phyloP scores from a whole-genome alignment of 345 rosid genomes.

The Clausena lansium region DNA sequence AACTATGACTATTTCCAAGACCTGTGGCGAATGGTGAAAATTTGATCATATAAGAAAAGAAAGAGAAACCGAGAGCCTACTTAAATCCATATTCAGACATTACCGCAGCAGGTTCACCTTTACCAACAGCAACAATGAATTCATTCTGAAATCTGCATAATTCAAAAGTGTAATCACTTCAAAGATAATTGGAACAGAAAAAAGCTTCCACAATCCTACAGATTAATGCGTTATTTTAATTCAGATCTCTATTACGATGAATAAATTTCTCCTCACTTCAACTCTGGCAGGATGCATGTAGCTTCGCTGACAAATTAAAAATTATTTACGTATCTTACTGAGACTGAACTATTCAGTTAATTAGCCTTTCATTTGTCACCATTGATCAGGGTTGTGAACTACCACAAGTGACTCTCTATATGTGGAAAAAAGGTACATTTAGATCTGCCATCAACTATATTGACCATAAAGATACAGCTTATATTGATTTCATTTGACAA shows the following conservation, averaged over 20 bases:
- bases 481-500: not conserved
- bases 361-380: not conserved
- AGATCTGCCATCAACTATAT: not conserved
- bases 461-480: not conserved
- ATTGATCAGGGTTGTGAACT: not conserved
- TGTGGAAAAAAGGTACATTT: not conserved
- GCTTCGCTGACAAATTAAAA: not conserved
- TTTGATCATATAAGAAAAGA: slow-evolving; percentile 9
- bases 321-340: not conserved
- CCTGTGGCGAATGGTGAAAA: slow-evolving; percentile 1
- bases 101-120: slow-evolving; percentile 87
- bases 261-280: not conserved
- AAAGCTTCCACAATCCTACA: not conserved
- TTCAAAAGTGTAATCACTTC: not conserved
- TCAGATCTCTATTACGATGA: not conserved
- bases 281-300: not conserved
- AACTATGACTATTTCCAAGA: not conserved
- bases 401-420: not conserved
- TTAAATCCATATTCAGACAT: slow-evolving; percentile 84
- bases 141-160: slow-evolving; percentile 61
- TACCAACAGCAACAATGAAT: slow-evolving; percentile 80
- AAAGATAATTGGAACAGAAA: not conserved
- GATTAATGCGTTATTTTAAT: not conserved
- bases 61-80: slow-evolving; percentile 35
- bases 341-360: not conserved